phyloP scores from a whole-genome alignment of 75 land plant species.

The Adiantum capillusveneris region DNA sequence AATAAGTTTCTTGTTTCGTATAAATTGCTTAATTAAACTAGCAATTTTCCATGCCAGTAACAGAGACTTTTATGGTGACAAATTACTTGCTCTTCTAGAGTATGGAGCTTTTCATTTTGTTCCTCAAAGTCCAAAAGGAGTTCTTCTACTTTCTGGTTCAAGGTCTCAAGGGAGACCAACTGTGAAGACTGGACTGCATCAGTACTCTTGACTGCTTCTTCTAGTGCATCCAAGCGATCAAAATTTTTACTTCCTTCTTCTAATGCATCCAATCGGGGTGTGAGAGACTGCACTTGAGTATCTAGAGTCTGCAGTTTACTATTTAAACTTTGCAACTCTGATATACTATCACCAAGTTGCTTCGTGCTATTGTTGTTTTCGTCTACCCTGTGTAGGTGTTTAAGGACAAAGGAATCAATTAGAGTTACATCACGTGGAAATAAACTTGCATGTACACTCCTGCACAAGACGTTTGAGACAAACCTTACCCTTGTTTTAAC shows the following conservation, averaged over 20 bases:
- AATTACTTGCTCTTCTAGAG: conserved; percentile 14
- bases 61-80: not conserved
- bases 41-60: too few relatives aligned
- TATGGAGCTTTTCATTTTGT: conserved; percentile 11
- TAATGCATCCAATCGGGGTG: conserved; percentile 8
- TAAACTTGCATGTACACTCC: not conserved
- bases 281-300: conserved; percentile 1
- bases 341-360: conserved; percentile 1
- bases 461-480: not conserved
- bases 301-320: not conserved
- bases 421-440: too few relatives aligned
- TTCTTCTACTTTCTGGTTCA: not conserved
- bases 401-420: not conserved
- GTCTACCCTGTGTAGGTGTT: conserved; percentile 7
- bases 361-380: conserved; percentile 7
- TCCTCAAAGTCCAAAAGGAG: conserved; percentile 2
- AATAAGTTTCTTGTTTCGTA: too few relatives aligned
- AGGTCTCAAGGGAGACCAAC: not conserved
- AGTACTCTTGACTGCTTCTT: not conserved
- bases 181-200: not conserved
- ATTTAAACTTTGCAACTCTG: not conserved
- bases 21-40: too few relatives aligned
- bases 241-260: conserved; percentile 1
- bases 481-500: conserved; percentile 7
- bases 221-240: conserved; percentile 6